These are phyloP conservation scores for Pythium sp. DNA, from an alignment of 352 stramenopile species.

Conservation along the genomic window DNA sequence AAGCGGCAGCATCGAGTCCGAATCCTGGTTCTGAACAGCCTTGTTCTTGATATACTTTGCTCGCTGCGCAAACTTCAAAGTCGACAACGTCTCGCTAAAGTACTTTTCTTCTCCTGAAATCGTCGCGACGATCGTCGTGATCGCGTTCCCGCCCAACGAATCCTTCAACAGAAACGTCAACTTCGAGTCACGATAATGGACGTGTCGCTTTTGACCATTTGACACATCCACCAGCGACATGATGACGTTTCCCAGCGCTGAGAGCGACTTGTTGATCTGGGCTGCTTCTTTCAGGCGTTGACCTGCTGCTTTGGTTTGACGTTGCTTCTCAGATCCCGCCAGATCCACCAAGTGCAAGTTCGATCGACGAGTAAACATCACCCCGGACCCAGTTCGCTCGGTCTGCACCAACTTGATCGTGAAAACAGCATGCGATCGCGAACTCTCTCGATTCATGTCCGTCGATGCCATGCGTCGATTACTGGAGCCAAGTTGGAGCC, in stretches of 20 bases:
- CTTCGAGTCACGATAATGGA: slow-evolving; percentile 88
- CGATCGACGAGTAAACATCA: slow-evolving; percentile 64
- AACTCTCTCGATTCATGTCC: slow-evolving; percentile 97
- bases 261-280: slow-evolving; percentile 90
- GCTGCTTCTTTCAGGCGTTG: slow-evolving; percentile 85
- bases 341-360: slow-evolving; percentile 87
- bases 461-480: slow-evolving; percentile 95
- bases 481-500: slow-evolving; percentile 66
- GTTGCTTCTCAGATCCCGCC: slow-evolving; percentile 85
- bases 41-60: slow-evolving; percentile 91
- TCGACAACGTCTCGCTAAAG: slow-evolving; percentile 84
- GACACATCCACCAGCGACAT: slow-evolving; percentile 85
- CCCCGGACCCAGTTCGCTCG: slow-evolving; percentile 52
- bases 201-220: slow-evolving; percentile 74
- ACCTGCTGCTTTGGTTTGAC: slow-evolving; percentile 72
- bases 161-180: slow-evolving; percentile 81
- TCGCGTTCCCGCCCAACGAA: slow-evolving; percentile 82
- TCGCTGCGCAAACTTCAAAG: slow-evolving; percentile 85
- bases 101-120: slow-evolving; percentile 82
- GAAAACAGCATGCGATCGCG: slow-evolving; percentile 96
- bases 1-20: slow-evolving; percentile 66
- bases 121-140: slow-evolving; percentile 83
- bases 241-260: slow-evolving; percentile 87
- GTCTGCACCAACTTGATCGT: slow-evolving; percentile 92
- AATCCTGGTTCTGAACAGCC: slow-evolving; percentile 82